Evolutionary conservation across 257 asterid genomes (phyloP), one percentile per base, ranked within the genome.

Genomic region (Solanum sejunctum): DNA sequence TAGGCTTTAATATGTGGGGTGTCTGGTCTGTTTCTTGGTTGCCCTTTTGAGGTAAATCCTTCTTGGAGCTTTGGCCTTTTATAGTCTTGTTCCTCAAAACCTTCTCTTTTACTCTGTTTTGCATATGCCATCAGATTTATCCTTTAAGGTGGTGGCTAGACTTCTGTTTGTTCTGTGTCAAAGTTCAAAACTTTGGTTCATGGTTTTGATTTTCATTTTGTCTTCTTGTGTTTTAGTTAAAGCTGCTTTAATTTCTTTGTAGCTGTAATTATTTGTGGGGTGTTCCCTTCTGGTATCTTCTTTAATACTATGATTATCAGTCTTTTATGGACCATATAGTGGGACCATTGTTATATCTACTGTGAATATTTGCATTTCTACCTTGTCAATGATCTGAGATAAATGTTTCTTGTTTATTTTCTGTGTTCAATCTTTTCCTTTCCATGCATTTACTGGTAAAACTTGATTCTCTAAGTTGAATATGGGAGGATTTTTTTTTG

Each of bases 401-500:
- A n/a, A 84, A 16, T 61, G 67, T n/a, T 57, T 11, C 82, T 58
- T 21, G 52, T 41, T 28, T n/a, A 55, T 81, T 28, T 73, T 87
- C 83, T 80, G 70, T 43, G 73, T 72, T 89, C 86, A 85, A 81
- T 85, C 52, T 72, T 60, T 81, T 23, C 61, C 55, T 67, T 55
- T 58, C 80, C 77, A 60, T 86, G 64, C 82, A 78, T 85, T 80
- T 51, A 36, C 75, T 28, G 84, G 85, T 73, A 85, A 86, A 63
- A 75, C 83, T 87, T 85, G 83, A 60, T 47, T 87, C 78, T 51
- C 28, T 26, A 72, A 43, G 20, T 85, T 85, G 43, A 21, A 57
- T 47, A 60, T 28, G 81, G 61, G 84, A 81, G 82, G 43, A 56
- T 61, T 54, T 71, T 51, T 47, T 21, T 8, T 84, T 57, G 18